Percentiles rank a stretch among this genome's conserved stretches.
Conservation (phyloP, 805 yeast genomes). For the Candida tibetensis region DNA sequence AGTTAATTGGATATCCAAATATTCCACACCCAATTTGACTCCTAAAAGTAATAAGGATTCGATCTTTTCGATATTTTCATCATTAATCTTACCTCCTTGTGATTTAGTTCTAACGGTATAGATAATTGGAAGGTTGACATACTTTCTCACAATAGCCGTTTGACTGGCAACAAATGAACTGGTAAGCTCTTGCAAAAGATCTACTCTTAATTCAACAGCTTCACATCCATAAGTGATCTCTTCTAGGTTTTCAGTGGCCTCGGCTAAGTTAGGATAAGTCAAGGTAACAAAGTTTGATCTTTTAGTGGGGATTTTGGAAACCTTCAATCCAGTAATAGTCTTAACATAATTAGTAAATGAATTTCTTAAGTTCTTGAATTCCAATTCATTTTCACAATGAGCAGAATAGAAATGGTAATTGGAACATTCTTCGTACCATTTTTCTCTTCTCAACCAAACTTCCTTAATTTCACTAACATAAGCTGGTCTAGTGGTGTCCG, state of each 20-base stretch:
- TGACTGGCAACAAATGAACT: slow-evolving; percentile 67
- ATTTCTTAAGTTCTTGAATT: slow-evolving; percentile 54
- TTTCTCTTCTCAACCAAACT: slow-evolving; percentile 83
- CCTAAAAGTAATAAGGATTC: slow-evolving; percentile 57
- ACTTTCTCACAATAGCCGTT: slow-evolving; percentile 63
- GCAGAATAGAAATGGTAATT: slow-evolving; percentile 75
- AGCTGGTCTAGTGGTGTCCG: slow-evolving; percentile 87
- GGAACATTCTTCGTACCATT: slow-evolving; percentile 76
- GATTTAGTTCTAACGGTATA: slow-evolving; percentile 73
- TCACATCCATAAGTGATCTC: slow-evolving; percentile 64
- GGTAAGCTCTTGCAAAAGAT: slow-evolving; percentile 53
- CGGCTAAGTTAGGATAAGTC: slow-evolving; percentile 60
- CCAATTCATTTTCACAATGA: slow-evolving; percentile 55
- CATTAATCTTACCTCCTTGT: slow-evolving; percentile 84
- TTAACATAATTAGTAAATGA: slow-evolving; percentile 59
- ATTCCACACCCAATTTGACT: slow-evolving; percentile 74
- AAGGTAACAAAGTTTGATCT: slow-evolving; percentile 73
- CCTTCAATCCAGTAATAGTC: slow-evolving; percentile 56
- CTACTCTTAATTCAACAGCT: slow-evolving; percentile 85
- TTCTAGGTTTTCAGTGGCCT: slow-evolving; percentile 44
- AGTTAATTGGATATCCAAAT: slow-evolving; percentile 74
- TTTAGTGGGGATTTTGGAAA: slow-evolving; percentile 36
- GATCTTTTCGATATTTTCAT: slow-evolving; percentile 47
- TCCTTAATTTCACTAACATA: slow-evolving; percentile 72
- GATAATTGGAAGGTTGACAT: slow-evolving; percentile 68